These are phyloP conservation scores for Silene conica DNA, from an alignment of 148 eudicot genomes.

Conservation along the genomic window DNA sequence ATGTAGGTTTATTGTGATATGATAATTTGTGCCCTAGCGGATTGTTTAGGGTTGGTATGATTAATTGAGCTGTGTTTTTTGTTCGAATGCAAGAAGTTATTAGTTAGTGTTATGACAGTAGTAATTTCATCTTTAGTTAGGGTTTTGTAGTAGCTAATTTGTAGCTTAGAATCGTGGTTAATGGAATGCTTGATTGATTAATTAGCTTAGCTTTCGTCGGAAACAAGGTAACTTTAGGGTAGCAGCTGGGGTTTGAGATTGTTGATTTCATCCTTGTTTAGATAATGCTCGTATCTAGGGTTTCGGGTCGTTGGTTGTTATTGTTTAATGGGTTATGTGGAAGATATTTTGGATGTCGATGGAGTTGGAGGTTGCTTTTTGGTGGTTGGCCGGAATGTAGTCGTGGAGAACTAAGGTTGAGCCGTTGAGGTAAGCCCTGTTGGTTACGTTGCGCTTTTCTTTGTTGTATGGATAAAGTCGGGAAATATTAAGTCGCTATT, in stretches of 20 bases:
- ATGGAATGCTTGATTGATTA: not conserved
- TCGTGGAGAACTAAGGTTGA: not conserved
- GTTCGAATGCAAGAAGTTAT: not conserved
- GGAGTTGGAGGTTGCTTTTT: not conserved
- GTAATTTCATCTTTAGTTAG: not conserved
- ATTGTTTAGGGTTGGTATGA: not conserved
- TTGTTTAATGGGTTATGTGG: not conserved
- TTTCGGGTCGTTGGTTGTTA: not conserved
- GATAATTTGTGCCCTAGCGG: not conserved
- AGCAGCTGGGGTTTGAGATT: not conserved
- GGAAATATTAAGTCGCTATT: not conserved
- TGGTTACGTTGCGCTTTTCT: not conserved
- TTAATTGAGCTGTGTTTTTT: conserved; percentile 11
- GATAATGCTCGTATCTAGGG: not conserved
- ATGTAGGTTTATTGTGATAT: conserved; percentile 10
- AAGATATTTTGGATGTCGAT: not conserved
- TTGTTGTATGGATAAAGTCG: not conserved
- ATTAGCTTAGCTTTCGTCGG: not conserved
- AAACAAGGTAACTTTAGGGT: not conserved
- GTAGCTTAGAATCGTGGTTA: not conserved
- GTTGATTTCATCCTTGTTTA: not conserved
- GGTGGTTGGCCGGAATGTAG: not conserved
- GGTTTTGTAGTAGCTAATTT: not conserved
- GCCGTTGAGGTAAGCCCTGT: not conserved
- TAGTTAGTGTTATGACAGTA: not conserved